A percentile compares a stretch with the other conserved stretches of the same genome.
Evolutionary conservation across 2,329 filamentous ascomycete species (phyloP).

Genomic region (Sphaerulina vaccinii): DNA sequence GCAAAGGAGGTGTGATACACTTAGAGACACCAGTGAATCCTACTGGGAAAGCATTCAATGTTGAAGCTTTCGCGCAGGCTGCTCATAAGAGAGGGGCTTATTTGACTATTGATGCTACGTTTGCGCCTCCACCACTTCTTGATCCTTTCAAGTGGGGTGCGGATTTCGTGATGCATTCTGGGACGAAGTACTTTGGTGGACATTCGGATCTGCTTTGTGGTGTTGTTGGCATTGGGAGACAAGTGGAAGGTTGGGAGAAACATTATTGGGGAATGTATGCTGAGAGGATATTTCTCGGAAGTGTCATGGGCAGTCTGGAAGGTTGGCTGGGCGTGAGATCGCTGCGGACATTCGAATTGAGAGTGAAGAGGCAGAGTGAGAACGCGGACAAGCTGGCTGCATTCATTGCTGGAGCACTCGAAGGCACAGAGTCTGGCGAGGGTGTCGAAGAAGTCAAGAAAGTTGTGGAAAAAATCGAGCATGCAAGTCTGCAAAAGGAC

Average conservation of each 20-base stretch:
- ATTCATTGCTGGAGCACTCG: slow-evolving; percentile 62
- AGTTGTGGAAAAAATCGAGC: slow-evolving; percentile 63
- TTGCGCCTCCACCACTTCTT: slow-evolving; percentile 84
- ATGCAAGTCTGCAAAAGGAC: slow-evolving; percentile 77
- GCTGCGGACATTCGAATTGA: slow-evolving; percentile 78
- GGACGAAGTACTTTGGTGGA: slow-evolving; percentile 94
- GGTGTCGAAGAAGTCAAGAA: slow-evolving; percentile 50
- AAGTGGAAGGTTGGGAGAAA: slow-evolving; percentile 51
- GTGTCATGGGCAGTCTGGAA: slow-evolving; percentile 85
- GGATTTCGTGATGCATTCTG: slow-evolving; percentile 86
- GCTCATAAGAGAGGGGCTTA: slow-evolving; percentile 72
- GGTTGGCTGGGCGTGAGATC: slow-evolving; percentile 89
- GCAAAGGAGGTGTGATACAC: slow-evolving; percentile 79
- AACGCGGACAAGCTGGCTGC: slow-evolving; percentile 68
- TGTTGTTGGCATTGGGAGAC: slow-evolving; percentile 64
- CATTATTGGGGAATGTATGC: slow-evolving; percentile 54
- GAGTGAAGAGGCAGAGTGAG: slow-evolving; percentile 72
- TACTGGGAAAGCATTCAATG: slow-evolving; percentile 73
- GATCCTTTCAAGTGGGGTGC: slow-evolving; percentile 80
- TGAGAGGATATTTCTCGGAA: slow-evolving; percentile 76
- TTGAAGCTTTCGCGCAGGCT: slow-evolving; percentile 67
- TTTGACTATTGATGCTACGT: slow-evolving; percentile 85
- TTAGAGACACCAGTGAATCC: slow-evolving; percentile 95
- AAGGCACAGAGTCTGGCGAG: slow-evolving; percentile 38
- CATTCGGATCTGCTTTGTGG: slow-evolving; percentile 93